Base-by-base conservation (phyloP, 345 rosid genomes). In the Rhizophora mangle region DNA sequence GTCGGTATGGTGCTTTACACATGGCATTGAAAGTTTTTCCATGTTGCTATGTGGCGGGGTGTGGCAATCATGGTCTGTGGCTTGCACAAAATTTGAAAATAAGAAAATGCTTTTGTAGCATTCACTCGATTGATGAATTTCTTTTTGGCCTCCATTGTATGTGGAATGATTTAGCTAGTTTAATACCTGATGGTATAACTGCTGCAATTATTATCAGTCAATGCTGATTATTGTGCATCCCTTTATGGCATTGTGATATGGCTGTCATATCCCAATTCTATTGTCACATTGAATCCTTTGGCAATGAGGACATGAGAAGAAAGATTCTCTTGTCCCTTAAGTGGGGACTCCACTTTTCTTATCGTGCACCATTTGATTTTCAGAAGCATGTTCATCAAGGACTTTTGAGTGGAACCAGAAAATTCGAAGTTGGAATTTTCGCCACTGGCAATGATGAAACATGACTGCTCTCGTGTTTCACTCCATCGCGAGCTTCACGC, bases 1-100 rank as follows among this genome's bases (percentile, higher is more conserved):
- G 8, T 73, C 34, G 71, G 71, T 66, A 66, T 60, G 71, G 52
- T 26, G 31, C 22, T 30, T 72, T 72, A n/a, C 59, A 8, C 30
- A 3, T 55, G 29, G 10, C 22, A 55, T 55, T 55, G 27, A 22
- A n/a, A 22, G 5, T 55, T n/a, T 8, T 26, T 55, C 27, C 29
- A 3, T 22, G 27, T 3, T 5, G 24, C 6, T 22, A 22, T 55
- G 27, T 55, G 59, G 59, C 10, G 15, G 20, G 10, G 59, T 55
- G 24, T 9, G 59, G 16, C 46, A 39, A 39, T 9, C 4, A 2
- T 55, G 27, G 59, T 9, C 19, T 22, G 13, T 22, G 27, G 27
- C 59, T 55, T 8, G 8, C 29, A 55, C 59, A 22, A 26, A 9
- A 55, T 55, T 22, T n/a, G 59, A n/a, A n/a, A 22, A 55, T n/a